These are phyloP conservation scores for Ophiostoma quercus DNA, from an alignment of 2,329 filamentous ascomycete species.

Conservation along the genomic window DNA sequence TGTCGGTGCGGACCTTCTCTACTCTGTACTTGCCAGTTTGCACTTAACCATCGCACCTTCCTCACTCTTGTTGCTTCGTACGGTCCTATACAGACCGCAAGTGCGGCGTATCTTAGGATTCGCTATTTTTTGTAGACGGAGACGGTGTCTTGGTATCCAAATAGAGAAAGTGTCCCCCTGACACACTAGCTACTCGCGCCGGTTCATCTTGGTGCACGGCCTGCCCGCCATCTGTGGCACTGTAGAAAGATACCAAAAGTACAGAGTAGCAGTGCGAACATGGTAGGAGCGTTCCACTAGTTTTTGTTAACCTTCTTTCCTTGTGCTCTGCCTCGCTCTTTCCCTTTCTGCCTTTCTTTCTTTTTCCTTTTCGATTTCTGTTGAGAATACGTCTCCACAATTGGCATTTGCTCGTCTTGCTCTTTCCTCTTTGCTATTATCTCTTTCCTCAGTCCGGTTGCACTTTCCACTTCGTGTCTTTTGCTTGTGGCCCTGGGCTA, in stretches of 20 bases:
- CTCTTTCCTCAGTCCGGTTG: background rate
- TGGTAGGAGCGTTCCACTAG: background rate
- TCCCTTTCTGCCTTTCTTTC: background rate
- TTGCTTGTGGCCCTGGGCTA: background rate
- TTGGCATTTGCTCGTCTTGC: background rate
- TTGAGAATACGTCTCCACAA: background rate
- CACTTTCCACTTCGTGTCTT: background rate
- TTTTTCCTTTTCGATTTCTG: background rate
- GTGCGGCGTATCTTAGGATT: background rate
- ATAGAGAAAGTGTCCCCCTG: constrained; percentile 6
- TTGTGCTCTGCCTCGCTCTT: background rate
- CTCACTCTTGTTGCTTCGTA: background rate
- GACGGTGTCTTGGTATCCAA: background rate
- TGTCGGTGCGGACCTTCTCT: background rate
- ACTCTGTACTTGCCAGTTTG: background rate
- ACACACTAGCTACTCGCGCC: constrained; percentile 1
- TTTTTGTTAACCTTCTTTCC: background rate
- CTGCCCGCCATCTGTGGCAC: background rate
- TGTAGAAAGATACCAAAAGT: background rate
- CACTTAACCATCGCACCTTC: background rate
- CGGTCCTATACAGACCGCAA: background rate
- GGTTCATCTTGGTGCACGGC: constrained; percentile 5
- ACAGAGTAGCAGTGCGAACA: background rate
- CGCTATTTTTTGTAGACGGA: background rate
- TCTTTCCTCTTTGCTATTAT: background rate